Evolutionary conservation across 768 basidiomycete genomes (phyloP).

Genomic region (Rhizopogon salebrosus): DNA sequence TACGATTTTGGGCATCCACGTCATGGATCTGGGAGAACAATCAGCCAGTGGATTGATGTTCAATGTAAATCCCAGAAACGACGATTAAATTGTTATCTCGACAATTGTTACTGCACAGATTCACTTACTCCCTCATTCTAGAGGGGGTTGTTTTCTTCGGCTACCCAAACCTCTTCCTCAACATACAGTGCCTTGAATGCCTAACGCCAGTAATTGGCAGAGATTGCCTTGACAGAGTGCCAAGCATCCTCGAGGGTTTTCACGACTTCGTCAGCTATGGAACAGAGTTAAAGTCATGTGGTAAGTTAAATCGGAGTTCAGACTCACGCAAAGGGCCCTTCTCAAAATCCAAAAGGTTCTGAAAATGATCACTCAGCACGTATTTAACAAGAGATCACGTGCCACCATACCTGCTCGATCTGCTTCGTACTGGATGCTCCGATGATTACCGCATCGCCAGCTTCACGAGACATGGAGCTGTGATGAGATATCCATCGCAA

Average conservation of each 20-base stretch:
- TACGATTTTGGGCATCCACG: no score
- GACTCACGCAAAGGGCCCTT: conserved; percentile 50
- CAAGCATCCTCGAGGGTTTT: conserved; percentile 48
- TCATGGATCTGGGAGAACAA: no score
- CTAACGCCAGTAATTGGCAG: conserved; percentile 9
- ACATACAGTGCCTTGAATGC: neutral
- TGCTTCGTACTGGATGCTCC: conserved; percentile 45
- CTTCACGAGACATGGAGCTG: conserved; percentile 39
- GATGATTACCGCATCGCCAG: conserved; percentile 38
- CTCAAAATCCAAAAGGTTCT: conserved; percentile 50
- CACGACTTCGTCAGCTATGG: conserved; percentile 45
- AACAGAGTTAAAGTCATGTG: neutral
- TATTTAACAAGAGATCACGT: neutral
- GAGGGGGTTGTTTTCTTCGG: no score
- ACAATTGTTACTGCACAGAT: no score
- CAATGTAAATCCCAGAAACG: no score
- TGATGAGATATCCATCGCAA: conserved; percentile 49
- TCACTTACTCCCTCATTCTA: no score
- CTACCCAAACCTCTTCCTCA: no score
- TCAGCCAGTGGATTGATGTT: no score
- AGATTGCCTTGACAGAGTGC: conserved; percentile 27
- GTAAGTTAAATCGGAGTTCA: neutral
- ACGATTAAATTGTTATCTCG: no score
- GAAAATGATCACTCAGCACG: neutral
- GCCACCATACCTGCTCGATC: conserved; percentile 39